Conservation (phyloP, 139 green algal species). For the Tetraselmis striata region DNA sequence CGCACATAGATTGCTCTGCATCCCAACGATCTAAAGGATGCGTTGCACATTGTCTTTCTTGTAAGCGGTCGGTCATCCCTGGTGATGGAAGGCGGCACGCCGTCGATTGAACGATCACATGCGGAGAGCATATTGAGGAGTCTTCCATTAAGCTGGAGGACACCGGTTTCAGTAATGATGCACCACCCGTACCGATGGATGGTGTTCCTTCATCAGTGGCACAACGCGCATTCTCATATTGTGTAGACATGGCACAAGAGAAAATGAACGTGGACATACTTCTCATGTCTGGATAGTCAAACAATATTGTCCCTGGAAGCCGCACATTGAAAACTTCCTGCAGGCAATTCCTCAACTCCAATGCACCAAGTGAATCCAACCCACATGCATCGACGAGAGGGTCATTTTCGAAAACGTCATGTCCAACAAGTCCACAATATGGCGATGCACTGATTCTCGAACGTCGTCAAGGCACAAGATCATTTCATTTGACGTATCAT, state of each 20-base stretch:
- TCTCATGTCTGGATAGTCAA: neutral
- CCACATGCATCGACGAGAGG: neutral
- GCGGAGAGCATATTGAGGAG: too few species aligned
- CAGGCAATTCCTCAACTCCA: neutral
- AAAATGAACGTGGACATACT: neutral
- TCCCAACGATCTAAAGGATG: neutral
- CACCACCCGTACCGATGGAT: too few species aligned
- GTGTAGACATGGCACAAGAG: too few species aligned
- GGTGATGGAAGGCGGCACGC: neutral
- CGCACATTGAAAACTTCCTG: neutral
- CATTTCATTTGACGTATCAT: too few species aligned
- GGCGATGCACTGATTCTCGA: too few species aligned
- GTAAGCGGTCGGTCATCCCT: neutral
- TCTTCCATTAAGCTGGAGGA: too few species aligned
- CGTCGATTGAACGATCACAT: too few species aligned
- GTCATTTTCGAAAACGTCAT: neutral
- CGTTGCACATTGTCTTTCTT: neutral
- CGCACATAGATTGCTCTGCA: neutral
- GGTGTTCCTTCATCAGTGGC: too few species aligned
- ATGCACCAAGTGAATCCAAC: neutral
- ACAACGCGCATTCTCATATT: too few species aligned
- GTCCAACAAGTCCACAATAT: too few species aligned
- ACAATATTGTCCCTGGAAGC: neutral
- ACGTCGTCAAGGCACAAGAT: too few species aligned
- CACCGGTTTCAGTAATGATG: too few species aligned